Percentiles rank a stretch among this genome's conserved stretches.
These are phyloP conservation scores for Eucalyptus regnans DNA, from an alignment of 345 rosid genomes.

Conservation along the genomic window DNA sequence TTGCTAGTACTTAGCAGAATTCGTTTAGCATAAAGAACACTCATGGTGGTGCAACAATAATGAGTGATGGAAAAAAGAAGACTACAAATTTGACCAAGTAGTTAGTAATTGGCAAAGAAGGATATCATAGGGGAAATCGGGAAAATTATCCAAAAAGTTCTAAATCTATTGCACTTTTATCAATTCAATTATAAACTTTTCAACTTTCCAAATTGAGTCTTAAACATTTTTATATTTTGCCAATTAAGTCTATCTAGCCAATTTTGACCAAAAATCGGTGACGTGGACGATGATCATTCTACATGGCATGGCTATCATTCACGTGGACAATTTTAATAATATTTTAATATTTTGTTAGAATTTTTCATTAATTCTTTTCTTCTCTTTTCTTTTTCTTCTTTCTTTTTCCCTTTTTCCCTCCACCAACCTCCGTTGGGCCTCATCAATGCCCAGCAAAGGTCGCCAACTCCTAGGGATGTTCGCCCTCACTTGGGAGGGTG, in stretches of 20 bases:
- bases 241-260: rapidly evolving
- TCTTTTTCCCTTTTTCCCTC: neutral
- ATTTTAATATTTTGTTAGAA: too few species aligned
- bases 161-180: too few species aligned
- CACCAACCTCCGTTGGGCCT: neutral
- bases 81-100: neutral
- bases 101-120: neutral
- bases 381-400: too few species aligned
- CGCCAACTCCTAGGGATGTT: neutral
- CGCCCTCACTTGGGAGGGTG: rapidly evolving
- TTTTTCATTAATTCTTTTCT: too few species aligned
- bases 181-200: too few species aligned
- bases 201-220: rapidly evolving
- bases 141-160: too few species aligned
- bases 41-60: neutral
- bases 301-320: rapidly evolving
- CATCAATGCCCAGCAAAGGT: neutral
- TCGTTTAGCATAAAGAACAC: neutral
- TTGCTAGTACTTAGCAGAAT: neutral
- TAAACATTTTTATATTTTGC: too few species aligned
- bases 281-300: rapidly evolving
- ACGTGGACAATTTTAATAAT: too few species aligned
- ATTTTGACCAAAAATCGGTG: too few species aligned
- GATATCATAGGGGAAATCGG: too few species aligned
- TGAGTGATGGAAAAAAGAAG: neutral